Conservation (phyloP, 176 grass and related monocot genomes). For the Olyra latifolia region DNA sequence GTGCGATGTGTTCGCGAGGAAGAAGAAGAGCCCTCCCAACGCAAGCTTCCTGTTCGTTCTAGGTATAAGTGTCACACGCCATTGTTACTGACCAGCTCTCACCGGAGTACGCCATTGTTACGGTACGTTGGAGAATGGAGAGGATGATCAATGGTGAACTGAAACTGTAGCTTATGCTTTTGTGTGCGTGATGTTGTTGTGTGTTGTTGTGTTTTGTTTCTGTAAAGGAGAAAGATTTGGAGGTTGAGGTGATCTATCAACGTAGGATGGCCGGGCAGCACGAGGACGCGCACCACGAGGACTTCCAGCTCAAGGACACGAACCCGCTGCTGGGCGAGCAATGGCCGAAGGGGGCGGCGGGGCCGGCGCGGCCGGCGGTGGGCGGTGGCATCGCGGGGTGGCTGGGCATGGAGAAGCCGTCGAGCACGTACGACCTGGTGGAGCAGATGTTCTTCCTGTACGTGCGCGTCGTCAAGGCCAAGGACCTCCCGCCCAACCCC, state of each 20-base stretch:
- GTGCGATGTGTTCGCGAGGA: background rate
- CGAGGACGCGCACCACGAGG: constrained; percentile 62
- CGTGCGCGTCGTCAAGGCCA: constrained; percentile 88
- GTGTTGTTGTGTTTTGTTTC: background rate
- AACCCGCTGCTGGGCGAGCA: constrained; percentile 82
- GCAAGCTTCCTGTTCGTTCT: background rate
- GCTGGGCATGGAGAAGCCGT: constrained; percentile 76
- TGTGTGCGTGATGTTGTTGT: background rate
- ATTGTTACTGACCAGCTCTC: background rate
- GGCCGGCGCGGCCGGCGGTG: background rate
- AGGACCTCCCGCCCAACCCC: constrained; percentile 66
- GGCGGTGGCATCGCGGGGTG: constrained; percentile 51
- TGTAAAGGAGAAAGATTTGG: background rate
- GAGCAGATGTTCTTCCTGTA: constrained; percentile 99
- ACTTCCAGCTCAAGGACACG: constrained; percentile 87
- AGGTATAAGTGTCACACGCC: constrained; percentile 2
- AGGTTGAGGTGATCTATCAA: background rate
- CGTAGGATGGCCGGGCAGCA: constrained; percentile 10
- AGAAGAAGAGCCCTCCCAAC: background rate
- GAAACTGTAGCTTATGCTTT: too few species aligned
- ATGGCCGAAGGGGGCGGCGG: constrained; percentile 60
- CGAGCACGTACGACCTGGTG: constrained; percentile 93
- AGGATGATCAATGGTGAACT: background rate
- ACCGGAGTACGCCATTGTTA: background rate
- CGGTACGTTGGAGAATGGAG: too few species aligned